Evolutionary conservation across 257 asterid species (phyloP).

Genomic region (Prunella vulgaris): DNA sequence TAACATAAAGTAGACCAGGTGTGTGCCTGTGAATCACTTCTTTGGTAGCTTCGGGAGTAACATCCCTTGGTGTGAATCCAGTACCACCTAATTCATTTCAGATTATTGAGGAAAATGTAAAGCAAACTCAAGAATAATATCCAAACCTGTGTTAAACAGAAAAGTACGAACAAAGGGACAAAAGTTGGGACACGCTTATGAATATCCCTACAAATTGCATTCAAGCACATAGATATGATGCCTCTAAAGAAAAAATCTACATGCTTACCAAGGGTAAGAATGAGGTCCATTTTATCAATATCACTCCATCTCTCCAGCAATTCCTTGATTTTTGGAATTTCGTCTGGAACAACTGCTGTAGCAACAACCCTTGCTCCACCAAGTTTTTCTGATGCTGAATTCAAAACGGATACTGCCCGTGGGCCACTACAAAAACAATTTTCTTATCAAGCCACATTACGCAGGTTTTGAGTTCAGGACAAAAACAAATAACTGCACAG

Average conservation of each 20-base stretch:
- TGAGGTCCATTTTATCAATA: constrained; percentile 79
- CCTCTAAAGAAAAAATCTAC: constrained; percentile 4
- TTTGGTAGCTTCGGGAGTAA: constrained; percentile 98
- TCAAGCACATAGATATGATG: neutral
- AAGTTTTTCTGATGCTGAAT: constrained; percentile 70
- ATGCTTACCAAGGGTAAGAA: constrained; percentile 83
- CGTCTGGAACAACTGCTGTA: constrained; percentile 83
- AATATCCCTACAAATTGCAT: constrained; percentile 7
- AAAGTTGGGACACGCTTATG: neutral
- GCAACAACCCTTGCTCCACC: constrained; percentile 78
- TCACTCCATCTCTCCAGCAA: constrained; percentile 80
- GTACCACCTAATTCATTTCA: constrained; percentile 71
- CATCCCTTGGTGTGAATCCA: constrained; percentile 93
- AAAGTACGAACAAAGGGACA: neutral
- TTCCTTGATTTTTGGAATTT: constrained; percentile 63
- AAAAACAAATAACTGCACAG: neutral
- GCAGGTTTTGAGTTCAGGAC: neutral
- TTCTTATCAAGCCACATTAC: constrained; percentile 15
- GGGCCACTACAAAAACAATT: constrained; percentile 67
- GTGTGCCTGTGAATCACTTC: constrained; percentile 76
- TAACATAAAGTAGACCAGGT: constrained; percentile 84
- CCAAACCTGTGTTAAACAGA: neutral
- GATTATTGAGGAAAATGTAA: constrained; percentile 6
- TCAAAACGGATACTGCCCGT: constrained; percentile 82
- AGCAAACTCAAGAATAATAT: neutral